Percentiles rank a stretch among this genome's conserved stretches.
These are phyloP conservation scores for Boletus insuetus DNA, from an alignment of 768 basidiomycete species.

Conservation along the genomic window DNA sequence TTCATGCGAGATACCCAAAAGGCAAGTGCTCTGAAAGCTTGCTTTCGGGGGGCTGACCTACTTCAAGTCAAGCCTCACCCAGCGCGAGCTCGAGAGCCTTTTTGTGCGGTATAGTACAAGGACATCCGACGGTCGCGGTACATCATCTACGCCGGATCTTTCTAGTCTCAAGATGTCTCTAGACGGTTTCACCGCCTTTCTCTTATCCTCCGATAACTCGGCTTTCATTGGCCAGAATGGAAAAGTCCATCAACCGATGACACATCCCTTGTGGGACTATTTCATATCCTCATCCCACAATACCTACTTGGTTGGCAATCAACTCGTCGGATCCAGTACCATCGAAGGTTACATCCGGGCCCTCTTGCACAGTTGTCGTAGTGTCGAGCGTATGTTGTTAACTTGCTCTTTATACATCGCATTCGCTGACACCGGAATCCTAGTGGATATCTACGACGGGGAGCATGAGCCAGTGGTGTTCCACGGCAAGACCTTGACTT, in stretches of 20 bases:
- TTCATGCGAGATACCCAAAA: slow-evolving; percentile 56
- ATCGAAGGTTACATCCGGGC: slow-evolving; percentile 93
- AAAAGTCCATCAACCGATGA: slow-evolving; percentile 80
- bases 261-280: slow-evolving; percentile 81
- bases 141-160: slow-evolving; percentile 1
- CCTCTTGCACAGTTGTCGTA: slow-evolving; percentile 84
- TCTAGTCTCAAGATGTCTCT: slow-evolving; percentile 38
- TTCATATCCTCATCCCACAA: slow-evolving; percentile 91
- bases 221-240: slow-evolving; percentile 51
- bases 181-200: slow-evolving; percentile 73
- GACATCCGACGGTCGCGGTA: neutral
- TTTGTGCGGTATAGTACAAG: slow-evolving; percentile 36
- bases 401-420: neutral
- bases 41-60: slow-evolving; percentile 11
- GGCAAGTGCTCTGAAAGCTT: slow-evolving; percentile 29
- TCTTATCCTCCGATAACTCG: slow-evolving; percentile 77
- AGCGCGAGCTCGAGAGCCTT: slow-evolving; percentile 32
- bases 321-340: slow-evolving; percentile 84
- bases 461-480: slow-evolving; percentile 81
- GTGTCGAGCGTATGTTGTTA: slow-evolving; percentile 77
- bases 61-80: slow-evolving; percentile 35
- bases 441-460: slow-evolving; percentile 93
- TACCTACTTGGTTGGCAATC: slow-evolving; percentile 85
- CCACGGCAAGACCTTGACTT: slow-evolving; percentile 87
- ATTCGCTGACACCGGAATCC: neutral